A percentile compares a stretch with the other conserved stretches of the same genome.
Conservation (phyloP, 1,284 basidiomycete genomes). For the Mycena sp. region DNA sequence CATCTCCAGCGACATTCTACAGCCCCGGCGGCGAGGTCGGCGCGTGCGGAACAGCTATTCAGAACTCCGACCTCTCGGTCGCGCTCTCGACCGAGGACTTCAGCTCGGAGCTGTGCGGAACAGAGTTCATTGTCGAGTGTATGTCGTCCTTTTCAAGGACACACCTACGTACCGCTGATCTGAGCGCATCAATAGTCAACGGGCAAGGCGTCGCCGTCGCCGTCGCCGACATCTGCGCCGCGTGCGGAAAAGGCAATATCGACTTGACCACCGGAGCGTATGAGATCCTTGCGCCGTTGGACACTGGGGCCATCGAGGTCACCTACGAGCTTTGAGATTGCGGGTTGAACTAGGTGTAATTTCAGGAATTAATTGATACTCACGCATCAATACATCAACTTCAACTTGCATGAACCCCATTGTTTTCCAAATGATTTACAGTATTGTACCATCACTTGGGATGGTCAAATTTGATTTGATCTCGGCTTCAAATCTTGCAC, state of each 20-base stretch:
- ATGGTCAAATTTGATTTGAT: too few relatives aligned
- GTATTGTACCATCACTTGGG: too few relatives aligned
- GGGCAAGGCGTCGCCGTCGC: neutral
- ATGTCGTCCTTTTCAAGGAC: too few relatives aligned
- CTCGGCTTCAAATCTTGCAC: too few relatives aligned
- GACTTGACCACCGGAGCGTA: slow-evolving; percentile 9
- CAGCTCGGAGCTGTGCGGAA: neutral
- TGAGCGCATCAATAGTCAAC: neutral
- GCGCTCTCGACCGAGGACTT: neutral
- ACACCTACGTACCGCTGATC: too few relatives aligned
- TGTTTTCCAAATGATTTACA: too few relatives aligned
- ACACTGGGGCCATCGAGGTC: neutral
- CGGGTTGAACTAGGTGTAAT: too few relatives aligned
- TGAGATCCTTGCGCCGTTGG: neutral
- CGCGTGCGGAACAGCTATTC: neutral
- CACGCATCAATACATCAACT: too few relatives aligned
- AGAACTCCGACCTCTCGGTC: slow-evolving; percentile 7
- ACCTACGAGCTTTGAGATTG: too few relatives aligned
- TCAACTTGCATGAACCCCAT: too few relatives aligned
- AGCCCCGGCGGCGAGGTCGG: neutral
- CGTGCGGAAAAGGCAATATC: neutral
- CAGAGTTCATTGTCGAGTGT: neutral
- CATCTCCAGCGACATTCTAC: neutral
- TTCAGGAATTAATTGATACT: too few relatives aligned
- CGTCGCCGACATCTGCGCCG: neutral